These are phyloP conservation scores for Corymbia calophylla DNA, from an alignment of 441 rosid species.

Conservation along the genomic window DNA sequence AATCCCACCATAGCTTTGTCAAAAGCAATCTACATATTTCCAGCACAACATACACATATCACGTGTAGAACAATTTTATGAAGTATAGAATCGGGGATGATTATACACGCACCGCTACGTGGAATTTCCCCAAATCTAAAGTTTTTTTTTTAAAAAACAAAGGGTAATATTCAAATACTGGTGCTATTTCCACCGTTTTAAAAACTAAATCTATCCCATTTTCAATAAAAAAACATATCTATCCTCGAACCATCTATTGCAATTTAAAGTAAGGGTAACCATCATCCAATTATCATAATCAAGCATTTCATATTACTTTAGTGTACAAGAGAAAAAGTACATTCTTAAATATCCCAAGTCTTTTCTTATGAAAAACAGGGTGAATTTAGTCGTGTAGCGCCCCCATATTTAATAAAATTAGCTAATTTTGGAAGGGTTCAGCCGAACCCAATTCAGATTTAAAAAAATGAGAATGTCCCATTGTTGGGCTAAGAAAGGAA, in stretches of 20 bases:
- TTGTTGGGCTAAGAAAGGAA: background rate
- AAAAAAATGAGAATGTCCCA: background rate
- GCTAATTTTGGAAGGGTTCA: background rate
- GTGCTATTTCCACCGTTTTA: background rate
- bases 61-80: background rate
- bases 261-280: too few relatives aligned
- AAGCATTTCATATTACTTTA: too few relatives aligned
- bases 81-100: background rate
- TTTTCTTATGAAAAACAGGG: background rate
- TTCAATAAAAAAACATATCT: too few relatives aligned
- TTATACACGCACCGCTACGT: rapidly evolving
- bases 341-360: too few relatives aligned
- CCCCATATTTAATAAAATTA: background rate
- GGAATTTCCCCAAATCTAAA: background rate
- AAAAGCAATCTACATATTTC: background rate
- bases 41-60: rapidly evolving
- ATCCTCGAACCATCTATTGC: rapidly evolving
- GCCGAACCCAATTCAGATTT: background rate
- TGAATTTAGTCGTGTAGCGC: background rate
- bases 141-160: background rate
- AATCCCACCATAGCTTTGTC: background rate
- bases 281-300: too few relatives aligned
- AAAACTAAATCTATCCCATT: background rate
- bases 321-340: rapidly evolving
- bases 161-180: rapidly evolving